Base-by-base conservation (phyloP, 140 eudicot species). In the Erigeron philadelphicus region DNA sequence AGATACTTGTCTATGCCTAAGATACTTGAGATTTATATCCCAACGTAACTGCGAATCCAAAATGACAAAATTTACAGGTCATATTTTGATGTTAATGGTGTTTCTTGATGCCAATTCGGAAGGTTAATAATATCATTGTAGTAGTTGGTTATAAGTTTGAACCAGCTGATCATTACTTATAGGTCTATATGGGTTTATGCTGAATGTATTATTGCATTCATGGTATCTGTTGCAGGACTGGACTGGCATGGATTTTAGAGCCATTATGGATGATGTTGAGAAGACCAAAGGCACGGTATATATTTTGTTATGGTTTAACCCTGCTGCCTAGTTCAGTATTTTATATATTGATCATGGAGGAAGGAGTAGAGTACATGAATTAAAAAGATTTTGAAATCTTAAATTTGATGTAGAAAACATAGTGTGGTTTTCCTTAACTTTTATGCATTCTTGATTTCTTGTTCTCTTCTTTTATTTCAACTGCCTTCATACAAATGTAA, bases 211-310 rank as follows among this genome's bases (percentile, higher is more conserved):
- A 35, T 31, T 50, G 50, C 62, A 53, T 61, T 66, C 23, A 60
- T 42, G 16, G 60, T 48, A 40, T 44, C 70, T 72, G 58, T 66
- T 72, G 74, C 88, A 94, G 99, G 99, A 94, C 68, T 94, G 99
- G 99, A 87, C 95, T 43, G 99, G 99, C 62, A 85, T 94, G 87
- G 77, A 82, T 76, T 94, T 94, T 70, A 84, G 95, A 79, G 83
- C 88, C 68, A 94, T 94, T 60, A 94, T 94, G 97, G 80, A 80
- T 7, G 99, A 94, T 61, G 99, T 90, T 64, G 97, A 94, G 83
- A 89, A 83, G 84, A 94, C 88, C 68, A 94, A 88, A 85, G 85
- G 86, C 88, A 94, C 95, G 89, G 99, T 94, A 93, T 80, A 62
- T 61, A 50, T 50, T 71, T 77, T 74, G 38, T 64, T 31, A 44